Evolutionary conservation across 176 grass and related monocot species (phyloP).

Genomic region (Pontederia crassipes): DNA sequence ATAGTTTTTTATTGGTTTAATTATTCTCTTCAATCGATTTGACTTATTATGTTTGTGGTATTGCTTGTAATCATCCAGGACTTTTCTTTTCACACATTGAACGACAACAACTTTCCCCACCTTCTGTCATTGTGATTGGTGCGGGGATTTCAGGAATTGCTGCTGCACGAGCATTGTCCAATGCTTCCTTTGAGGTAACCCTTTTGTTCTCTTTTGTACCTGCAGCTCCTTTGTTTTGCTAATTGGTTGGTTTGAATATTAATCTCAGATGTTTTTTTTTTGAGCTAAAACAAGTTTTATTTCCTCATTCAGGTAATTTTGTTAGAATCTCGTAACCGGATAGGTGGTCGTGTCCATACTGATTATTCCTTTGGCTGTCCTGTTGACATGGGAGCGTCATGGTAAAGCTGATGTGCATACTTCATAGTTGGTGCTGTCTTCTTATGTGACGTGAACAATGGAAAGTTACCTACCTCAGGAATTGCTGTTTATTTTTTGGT

Average conservation of each 20-base stretch:
- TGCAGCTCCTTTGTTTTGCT: constrained; percentile 4
- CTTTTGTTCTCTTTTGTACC: not conserved
- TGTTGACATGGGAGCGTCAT: constrained; percentile 98
- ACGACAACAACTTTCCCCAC: constrained; percentile 47
- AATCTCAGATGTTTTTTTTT: not conserved
- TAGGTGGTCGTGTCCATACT: constrained; percentile 86
- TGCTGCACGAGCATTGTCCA: constrained; percentile 61
- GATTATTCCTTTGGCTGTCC: constrained; percentile 98
- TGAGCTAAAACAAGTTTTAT: not conserved
- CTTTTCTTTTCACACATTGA: constrained; percentile 71
- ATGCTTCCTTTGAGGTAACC: constrained; percentile 79
- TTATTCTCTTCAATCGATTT: not conserved
- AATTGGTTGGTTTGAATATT: not conserved
- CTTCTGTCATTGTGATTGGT: constrained; percentile 91
- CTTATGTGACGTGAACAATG: not conserved
- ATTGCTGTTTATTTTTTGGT: constrained; percentile 20
- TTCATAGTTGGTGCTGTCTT: not conserved
- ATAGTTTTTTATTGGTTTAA: not conserved
- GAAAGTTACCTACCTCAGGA: not conserved
- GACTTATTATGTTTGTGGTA: not conserved
- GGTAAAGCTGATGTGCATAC: constrained; percentile 37
- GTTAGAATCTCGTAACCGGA: constrained; percentile 71
- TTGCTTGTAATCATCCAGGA: constrained; percentile 27
- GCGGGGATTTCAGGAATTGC: constrained; percentile 94
- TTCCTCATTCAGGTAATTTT: constrained; percentile 44